Base-by-base conservation (phyloP, 106 monocot genomes). In the Acorus calamus region DNA sequence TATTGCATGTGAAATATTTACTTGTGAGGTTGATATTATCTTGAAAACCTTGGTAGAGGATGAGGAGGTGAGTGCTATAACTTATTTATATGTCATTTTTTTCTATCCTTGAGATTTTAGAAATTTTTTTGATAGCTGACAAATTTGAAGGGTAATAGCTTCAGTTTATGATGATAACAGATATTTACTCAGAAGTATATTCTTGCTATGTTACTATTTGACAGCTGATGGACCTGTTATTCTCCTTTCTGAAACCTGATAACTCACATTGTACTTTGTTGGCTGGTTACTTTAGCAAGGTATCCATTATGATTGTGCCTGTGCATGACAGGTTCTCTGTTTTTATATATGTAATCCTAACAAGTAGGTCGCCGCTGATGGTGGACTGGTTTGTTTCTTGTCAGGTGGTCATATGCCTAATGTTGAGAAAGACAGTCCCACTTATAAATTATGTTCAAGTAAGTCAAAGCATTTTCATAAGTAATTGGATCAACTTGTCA, bases 1-100 rank as follows among this genome's bases (percentile, higher is more conserved):
- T 66, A 80, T 92, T 78, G 79, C 92, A 41, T 92, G 92, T 76
- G 92, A 92, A 76, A 88, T 92, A 77, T 88, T 92, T 64, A 88
- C 92, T 11, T 91, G 90, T 72, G 90, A 88, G 62, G 85, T 92
- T 63, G 92, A 92, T 53, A 76, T 82, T 63, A 85, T 92, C 67
- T 46, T 88, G 58, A 81, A 71, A 51, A 84, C 84, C 50, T 70
- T 92, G 53, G 77, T 85, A 8, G 92, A 92, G 62, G 84, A 92
- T 73, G 82, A 82, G 46, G 80, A 88, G 77, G 92, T 85, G 42
- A 62, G 62, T 61, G 12, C 14, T 14, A 46, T 69, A 10, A 61
- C 41, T 13, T 52, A 46, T 60, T 44, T 9, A 53, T 47, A 2
- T 14, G n/a, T 66, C 3, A 5, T 10, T 54, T 48, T 63, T 55